Percentiles rank a stretch among this genome's conserved stretches.
These are phyloP conservation scores for Lachancea thermotolerans DNA, from an alignment of 805 yeast genomes.

Conservation along the genomic window DNA sequence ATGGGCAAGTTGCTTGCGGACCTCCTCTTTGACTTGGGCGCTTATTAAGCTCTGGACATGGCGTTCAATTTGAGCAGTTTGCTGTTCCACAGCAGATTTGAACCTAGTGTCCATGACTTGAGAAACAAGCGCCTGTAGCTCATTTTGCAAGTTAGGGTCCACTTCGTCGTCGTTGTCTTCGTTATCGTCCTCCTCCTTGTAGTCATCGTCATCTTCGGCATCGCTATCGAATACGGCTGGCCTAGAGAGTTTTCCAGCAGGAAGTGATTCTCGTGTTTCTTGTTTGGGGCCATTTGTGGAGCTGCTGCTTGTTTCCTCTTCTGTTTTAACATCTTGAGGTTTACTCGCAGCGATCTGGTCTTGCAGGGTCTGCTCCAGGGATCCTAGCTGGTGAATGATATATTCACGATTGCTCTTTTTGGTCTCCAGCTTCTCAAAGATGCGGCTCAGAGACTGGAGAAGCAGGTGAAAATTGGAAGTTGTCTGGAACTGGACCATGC, in stretches of 20 bases:
- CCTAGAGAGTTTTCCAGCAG: background rate
- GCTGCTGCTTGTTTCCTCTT: background rate
- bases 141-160: constrained; percentile 17
- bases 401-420: constrained; percentile 22
- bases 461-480: constrained; percentile 23
- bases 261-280: background rate
- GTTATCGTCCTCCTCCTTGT: constrained; percentile 7
- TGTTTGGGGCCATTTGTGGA: background rate
- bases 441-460: constrained; percentile 19
- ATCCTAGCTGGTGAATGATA: constrained; percentile 19
- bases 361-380: constrained; percentile 18
- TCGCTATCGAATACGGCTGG: constrained; percentile 3
- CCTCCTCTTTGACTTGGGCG: constrained; percentile 6
- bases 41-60: constrained; percentile 1
- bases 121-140: constrained; percentile 24
- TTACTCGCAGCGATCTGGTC: constrained; percentile 18
- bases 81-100: constrained; percentile 14
- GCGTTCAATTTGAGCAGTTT: constrained; percentile 1
- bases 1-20: constrained; percentile 6
- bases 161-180: constrained; percentile 11
- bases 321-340: constrained; percentile 18
- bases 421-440: constrained; percentile 25
- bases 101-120: constrained; percentile 22
- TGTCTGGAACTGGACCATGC: constrained; percentile 26
- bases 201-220: constrained; percentile 9